Percentiles rank a stretch among this genome's conserved stretches.
phyloP scores from a whole-genome alignment of 2,329 filamentous ascomycete species.

The Clonostachys solani region DNA sequence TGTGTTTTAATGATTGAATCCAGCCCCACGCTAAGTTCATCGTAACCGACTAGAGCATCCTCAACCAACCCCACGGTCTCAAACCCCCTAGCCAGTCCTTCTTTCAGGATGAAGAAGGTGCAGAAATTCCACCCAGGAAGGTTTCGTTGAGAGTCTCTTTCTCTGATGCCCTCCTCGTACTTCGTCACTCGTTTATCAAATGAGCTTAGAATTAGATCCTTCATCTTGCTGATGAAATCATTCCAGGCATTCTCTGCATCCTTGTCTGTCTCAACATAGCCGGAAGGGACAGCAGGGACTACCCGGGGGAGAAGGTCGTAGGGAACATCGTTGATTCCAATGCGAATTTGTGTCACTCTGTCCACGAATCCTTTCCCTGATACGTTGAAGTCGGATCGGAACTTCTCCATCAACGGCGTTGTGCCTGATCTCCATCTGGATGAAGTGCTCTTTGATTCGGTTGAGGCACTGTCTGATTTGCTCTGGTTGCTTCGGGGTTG shows the following conservation, averaged over 20 bases:
- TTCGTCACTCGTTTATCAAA: slow-evolving; percentile 89
- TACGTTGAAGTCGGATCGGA: slow-evolving; percentile 86
- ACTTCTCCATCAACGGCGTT: slow-evolving; percentile 82
- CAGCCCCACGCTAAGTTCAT: slow-evolving; percentile 84
- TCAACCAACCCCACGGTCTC: slow-evolving; percentile 95
- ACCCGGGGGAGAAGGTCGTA: slow-evolving; percentile 61
- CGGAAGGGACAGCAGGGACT: slow-evolving; percentile 57
- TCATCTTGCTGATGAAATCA: slow-evolving; percentile 82
- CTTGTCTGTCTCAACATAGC: slow-evolving; percentile 65
- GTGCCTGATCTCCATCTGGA: slow-evolving; percentile 77
- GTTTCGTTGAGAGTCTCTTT: slow-evolving; percentile 81
- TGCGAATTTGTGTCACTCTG: slow-evolving; percentile 78
- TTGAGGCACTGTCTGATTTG: slow-evolving; percentile 46
- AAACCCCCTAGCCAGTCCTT: slow-evolving; percentile 88
- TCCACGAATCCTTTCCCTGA: slow-evolving; percentile 66
- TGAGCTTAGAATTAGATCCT: slow-evolving; percentile 78
- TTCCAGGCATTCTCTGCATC: slow-evolving; percentile 81
- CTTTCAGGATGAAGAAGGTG: slow-evolving; percentile 97
- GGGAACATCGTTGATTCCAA: slow-evolving; percentile 66
- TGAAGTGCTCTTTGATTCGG: slow-evolving; percentile 63
- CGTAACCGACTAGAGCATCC: slow-evolving; percentile 90
- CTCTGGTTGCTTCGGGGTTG: slow-evolving; percentile 65
- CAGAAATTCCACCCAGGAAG: slow-evolving; percentile 99
- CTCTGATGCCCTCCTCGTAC: slow-evolving; percentile 95
- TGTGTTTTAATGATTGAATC: slow-evolving; percentile 80